A percentile compares a stretch with the other conserved stretches of the same genome.
phyloP scores from a whole-genome alignment of 2,329 filamentous ascomycete species.

The Drechslerella coelobrocha region DNA sequence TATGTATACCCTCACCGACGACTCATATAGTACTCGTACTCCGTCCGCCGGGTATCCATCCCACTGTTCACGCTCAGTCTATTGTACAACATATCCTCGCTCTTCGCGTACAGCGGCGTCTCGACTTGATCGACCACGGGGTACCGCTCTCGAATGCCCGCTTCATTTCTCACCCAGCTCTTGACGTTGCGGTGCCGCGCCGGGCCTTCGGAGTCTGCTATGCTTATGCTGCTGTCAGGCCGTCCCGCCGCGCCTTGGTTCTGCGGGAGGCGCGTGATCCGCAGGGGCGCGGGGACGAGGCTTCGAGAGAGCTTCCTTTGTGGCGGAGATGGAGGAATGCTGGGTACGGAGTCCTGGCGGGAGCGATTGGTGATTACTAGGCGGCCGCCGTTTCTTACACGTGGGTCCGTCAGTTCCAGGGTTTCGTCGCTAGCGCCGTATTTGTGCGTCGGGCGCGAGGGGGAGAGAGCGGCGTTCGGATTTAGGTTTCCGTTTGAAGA shows the following conservation, averaged over 20 bases:
- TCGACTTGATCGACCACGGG: constrained; percentile 19
- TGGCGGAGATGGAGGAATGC: constrained; percentile 34
- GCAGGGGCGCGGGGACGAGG: constrained; percentile 12
- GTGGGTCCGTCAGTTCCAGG: constrained; percentile 38
- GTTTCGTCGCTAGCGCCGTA: constrained; percentile 41
- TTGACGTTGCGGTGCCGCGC: constrained; percentile 67
- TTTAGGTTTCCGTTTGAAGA: no score
- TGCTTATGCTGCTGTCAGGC: constrained; percentile 47
- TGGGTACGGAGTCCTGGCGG: constrained; percentile 34
- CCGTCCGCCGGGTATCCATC: constrained; percentile 46
- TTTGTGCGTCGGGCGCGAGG: constrained; percentile 28
- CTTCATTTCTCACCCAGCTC: constrained; percentile 72
- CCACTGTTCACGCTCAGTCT: constrained; percentile 44
- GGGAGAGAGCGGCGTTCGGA: neutral
- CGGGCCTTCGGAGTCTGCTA: constrained; percentile 63
- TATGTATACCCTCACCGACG: neutral
- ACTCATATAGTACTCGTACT: constrained; percentile 43
- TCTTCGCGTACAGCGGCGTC: constrained; percentile 39
- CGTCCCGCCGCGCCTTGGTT: constrained; percentile 4
- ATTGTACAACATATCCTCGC: constrained; percentile 39
- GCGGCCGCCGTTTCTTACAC: constrained; percentile 31
- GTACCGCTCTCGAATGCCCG: constrained; percentile 56
- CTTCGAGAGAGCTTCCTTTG: constrained; percentile 10
- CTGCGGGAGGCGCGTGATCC: constrained; percentile 6
- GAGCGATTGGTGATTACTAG: constrained; percentile 43